Conservation (phyloP, 176 grass and related monocot genomes). For the Triticum aestivum region DNA sequence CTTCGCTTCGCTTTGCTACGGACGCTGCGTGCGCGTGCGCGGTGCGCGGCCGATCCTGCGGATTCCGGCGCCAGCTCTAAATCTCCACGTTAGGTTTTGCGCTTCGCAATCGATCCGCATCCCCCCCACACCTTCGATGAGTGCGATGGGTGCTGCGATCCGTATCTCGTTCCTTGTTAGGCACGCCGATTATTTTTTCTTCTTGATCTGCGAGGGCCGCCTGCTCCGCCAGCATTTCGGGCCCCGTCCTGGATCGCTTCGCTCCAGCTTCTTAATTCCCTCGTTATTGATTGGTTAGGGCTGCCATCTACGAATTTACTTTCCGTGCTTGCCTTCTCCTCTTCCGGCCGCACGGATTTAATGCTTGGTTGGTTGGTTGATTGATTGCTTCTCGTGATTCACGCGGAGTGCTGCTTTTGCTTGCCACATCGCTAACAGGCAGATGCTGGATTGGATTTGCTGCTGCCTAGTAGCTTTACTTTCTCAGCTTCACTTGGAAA, state of each 20-base stretch:
- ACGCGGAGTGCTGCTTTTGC: background rate
- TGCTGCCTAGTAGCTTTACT: background rate
- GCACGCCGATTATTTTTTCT: background rate
- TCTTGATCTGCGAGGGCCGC: background rate
- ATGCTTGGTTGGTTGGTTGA: background rate
- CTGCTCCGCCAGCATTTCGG: background rate
- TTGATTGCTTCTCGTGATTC: background rate
- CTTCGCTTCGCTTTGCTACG: background rate
- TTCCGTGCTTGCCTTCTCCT: conserved; percentile 10
- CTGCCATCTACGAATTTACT: background rate
- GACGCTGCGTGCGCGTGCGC: background rate
- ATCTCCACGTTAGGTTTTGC: conserved; percentile 1
- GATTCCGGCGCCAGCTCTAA: background rate
- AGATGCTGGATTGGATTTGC: background rate
- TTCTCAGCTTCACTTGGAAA: background rate
- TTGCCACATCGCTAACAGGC: background rate
- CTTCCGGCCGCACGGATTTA: background rate
- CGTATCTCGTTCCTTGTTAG: background rate
- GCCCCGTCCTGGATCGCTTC: background rate
- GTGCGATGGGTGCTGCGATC: background rate
- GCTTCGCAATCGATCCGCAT: background rate
- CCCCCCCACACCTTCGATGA: background rate
- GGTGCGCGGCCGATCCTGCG: background rate
- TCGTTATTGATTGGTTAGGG: background rate
- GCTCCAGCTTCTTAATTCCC: background rate